phyloP scores from a whole-genome alignment of 257 asterid species.

The Rehmannia glutinosa region DNA sequence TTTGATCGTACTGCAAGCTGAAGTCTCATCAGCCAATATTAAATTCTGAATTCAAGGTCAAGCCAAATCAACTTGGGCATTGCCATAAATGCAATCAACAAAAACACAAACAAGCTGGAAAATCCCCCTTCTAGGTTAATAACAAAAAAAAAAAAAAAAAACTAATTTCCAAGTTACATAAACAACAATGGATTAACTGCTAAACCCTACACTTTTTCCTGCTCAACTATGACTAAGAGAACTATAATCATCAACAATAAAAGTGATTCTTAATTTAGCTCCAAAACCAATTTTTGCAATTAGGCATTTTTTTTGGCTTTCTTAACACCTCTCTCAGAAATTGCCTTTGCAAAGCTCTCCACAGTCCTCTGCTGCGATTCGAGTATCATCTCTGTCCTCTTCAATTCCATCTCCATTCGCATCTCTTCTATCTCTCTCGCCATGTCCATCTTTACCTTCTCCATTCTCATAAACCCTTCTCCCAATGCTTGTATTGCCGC shows the following conservation, averaged over 20 bases:
- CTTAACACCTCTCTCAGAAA: slow-evolving; percentile 35
- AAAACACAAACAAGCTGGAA: neutral
- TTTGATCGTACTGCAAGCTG: no score
- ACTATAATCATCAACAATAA: neutral
- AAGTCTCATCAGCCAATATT: no score
- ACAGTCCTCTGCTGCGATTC: slow-evolving; percentile 76
- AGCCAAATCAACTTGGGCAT: neutral
- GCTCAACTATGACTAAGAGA: neutral
- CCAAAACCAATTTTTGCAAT: neutral
- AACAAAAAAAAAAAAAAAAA: neutral
- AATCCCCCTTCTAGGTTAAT: neutral
- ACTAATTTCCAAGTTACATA: neutral
- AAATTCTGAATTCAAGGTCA: neutral
- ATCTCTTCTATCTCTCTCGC: slow-evolving; percentile 57
- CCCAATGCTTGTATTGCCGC: slow-evolving; percentile 54
- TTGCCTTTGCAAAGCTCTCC: slow-evolving; percentile 52
- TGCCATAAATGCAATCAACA: neutral
- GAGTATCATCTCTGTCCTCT: slow-evolving; percentile 71
- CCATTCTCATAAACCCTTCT: slow-evolving; percentile 74
- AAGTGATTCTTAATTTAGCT: neutral
- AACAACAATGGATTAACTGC: neutral
- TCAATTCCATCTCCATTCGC: slow-evolving; percentile 89
- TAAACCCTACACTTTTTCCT: neutral
- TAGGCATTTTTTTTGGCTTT: slow-evolving; percentile 32
- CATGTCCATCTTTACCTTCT: slow-evolving; percentile 81